Evolutionary conservation across 1,139 yeast genomes (phyloP).

Genomic region (Pichia terricola): DNA sequence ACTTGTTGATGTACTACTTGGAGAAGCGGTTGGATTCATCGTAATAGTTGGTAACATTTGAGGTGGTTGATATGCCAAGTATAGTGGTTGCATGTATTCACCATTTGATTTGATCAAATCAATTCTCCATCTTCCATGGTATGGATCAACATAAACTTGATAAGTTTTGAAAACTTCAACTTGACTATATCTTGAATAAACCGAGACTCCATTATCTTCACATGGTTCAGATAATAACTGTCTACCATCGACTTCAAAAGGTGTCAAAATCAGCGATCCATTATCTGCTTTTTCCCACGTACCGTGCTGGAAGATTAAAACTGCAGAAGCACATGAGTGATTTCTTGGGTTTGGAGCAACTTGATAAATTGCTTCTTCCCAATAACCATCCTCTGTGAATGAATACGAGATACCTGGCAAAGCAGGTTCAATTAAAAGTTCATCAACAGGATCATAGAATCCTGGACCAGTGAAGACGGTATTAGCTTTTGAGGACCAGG

Average conservation of each 20-base stretch:
- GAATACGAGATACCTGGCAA: constrained; percentile 91
- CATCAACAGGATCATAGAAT: constrained; percentile 92
- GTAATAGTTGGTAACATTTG: constrained; percentile 92
- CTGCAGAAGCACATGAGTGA: constrained; percentile 79
- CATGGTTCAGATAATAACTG: constrained; percentile 88
- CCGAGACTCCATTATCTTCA: constrained; percentile 42
- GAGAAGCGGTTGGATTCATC: constrained; percentile 64
- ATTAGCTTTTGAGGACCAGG: constrained; percentile 91
- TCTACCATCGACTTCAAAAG: constrained; percentile 85
- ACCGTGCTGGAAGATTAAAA: constrained; percentile 84
- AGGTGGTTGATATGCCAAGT: constrained; percentile 87
- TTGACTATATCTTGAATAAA: constrained; percentile 66
- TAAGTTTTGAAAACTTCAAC: constrained; percentile 50
- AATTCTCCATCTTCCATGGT: constrained; percentile 74
- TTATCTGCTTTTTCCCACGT: constrained; percentile 51
- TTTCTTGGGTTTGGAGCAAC: constrained; percentile 61
- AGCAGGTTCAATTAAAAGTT: constrained; percentile 86
- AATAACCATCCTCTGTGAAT: constrained; percentile 83
- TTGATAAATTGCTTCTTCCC: constrained; percentile 82
- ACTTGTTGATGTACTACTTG: constrained; percentile 21
- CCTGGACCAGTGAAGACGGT: constrained; percentile 97
- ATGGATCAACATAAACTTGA: constrained; percentile 56
- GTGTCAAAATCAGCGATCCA: constrained; percentile 62
- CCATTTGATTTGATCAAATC: constrained; percentile 80
- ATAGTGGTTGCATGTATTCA: constrained; percentile 72